Evolutionary conservation across 2,329 filamentous ascomycete genomes (phyloP).

Genomic region (Tolypocladium tundrense): DNA sequence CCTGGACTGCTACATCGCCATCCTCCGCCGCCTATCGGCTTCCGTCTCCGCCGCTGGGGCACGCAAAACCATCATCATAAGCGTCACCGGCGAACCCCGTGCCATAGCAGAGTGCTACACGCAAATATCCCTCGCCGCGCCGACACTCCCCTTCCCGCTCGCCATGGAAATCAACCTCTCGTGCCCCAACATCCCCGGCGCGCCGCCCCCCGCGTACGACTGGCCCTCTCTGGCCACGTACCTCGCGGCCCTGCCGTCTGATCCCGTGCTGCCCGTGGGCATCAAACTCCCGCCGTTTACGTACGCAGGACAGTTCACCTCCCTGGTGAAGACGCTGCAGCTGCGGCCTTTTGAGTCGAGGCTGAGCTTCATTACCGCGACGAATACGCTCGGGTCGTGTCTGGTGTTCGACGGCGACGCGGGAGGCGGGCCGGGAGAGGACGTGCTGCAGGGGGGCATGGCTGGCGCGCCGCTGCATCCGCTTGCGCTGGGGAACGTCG

Average conservation of each 20-base stretch:
- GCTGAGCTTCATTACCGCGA: constrained; percentile 61
- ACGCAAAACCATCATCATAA: constrained; percentile 55
- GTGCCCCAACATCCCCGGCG: constrained; percentile 62
- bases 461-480: constrained; percentile 64
- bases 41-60: constrained; percentile 3
- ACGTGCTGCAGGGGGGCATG: constrained; percentile 49
- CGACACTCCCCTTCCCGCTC: constrained; percentile 34
- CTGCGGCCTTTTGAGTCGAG: constrained; percentile 24
- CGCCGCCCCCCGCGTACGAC: constrained; percentile 63
- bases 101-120: constrained; percentile 49
- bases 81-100: constrained; percentile 53
- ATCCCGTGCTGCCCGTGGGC: constrained; percentile 36
- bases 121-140: constrained; percentile 30
- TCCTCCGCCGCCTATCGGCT: constrained; percentile 37
- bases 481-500: constrained; percentile 64
- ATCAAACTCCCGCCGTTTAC: constrained; percentile 73
- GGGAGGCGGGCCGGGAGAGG: constrained; percentile 33
- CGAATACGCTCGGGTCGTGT: constrained; percentile 61
- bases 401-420: constrained; percentile 37
- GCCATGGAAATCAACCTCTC: constrained; percentile 70
- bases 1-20: constrained; percentile 47
- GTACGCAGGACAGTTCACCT: constrained; percentile 52
- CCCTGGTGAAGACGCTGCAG: constrained; percentile 41
- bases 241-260: constrained; percentile 33
- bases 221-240: constrained; percentile 38